phyloP scores from a whole-genome alignment of 106 monocot genomes.

The Phalaenopsis aphrodite region DNA sequence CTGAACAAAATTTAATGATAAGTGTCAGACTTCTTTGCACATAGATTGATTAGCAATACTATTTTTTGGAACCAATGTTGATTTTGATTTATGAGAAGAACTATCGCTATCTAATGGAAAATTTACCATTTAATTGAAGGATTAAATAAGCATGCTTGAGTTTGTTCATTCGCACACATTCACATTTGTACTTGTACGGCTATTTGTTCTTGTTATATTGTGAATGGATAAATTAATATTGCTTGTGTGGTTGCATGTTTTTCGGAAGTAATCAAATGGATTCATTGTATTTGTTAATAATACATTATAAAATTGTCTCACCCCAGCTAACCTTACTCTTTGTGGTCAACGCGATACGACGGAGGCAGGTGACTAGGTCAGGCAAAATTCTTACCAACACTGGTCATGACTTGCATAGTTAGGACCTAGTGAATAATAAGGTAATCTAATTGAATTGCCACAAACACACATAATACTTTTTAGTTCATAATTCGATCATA shows the following conservation, averaged over 20 bases:
- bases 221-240: neutral
- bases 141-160: neutral
- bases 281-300: neutral
- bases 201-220: neutral
- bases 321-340: no score
- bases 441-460: no score
- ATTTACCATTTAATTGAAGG: neutral
- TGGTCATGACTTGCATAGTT: no score
- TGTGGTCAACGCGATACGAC: no score
- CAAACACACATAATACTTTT: no score
- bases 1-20: neutral
- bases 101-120: neutral
- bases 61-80: neutral
- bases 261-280: neutral
- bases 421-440: no score
- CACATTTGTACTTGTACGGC: neutral
- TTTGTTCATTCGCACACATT: neutral
- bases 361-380: no score
- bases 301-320: no score
- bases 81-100: neutral
- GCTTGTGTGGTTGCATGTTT: neutral
- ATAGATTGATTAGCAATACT: neutral
- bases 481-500: no score
- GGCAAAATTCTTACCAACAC: no score
- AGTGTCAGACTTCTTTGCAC: neutral